Percentiles rank a stretch among this genome's conserved stretches.
These are phyloP conservation scores for Fraxinus velutina DNA, from an alignment of 305 asterid genomes.

Conservation along the genomic window DNA sequence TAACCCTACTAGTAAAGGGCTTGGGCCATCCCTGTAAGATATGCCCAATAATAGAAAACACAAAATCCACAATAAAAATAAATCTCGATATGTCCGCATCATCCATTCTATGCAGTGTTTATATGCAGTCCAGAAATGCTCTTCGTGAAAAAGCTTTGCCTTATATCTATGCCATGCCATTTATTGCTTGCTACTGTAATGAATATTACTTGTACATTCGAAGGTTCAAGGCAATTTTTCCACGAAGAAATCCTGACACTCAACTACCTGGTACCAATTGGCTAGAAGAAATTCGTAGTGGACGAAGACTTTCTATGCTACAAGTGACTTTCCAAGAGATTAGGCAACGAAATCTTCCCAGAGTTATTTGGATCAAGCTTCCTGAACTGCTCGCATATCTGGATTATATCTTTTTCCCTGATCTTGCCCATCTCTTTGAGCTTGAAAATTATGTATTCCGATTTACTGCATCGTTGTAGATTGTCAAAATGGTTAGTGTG, in stretches of 20 bases:
- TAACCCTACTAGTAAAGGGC: too few relatives aligned
- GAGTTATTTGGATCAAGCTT: slow-evolving; percentile 43
- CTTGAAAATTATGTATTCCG: slow-evolving; percentile 52
- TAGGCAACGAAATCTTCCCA: slow-evolving; percentile 51
- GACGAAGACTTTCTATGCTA: slow-evolving; percentile 11
- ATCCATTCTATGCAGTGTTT: not conserved
- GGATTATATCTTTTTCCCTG: slow-evolving; percentile 47
- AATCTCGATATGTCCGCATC: too few relatives aligned
- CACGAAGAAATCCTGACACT: not conserved
- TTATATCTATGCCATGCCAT: not conserved
- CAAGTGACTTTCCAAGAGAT: slow-evolving; percentile 39
- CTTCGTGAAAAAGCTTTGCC: not conserved
- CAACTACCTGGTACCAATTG: not conserved
- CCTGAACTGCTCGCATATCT: slow-evolving; percentile 54
- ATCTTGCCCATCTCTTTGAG: slow-evolving; percentile 61
- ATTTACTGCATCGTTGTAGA: slow-evolving; percentile 38
- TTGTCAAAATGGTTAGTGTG: not conserved
- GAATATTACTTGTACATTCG: not conserved
- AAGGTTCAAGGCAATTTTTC: not conserved
- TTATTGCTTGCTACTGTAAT: slow-evolving; percentile 2
- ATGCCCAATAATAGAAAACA: too few relatives aligned
- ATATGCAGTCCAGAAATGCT: not conserved
- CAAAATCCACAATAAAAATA: too few relatives aligned
- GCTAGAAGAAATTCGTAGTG: not conserved
- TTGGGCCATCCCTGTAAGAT: too few relatives aligned